phyloP scores from a whole-genome alignment of 208 protist species.

The Wallacemonas sp. region DNA sequence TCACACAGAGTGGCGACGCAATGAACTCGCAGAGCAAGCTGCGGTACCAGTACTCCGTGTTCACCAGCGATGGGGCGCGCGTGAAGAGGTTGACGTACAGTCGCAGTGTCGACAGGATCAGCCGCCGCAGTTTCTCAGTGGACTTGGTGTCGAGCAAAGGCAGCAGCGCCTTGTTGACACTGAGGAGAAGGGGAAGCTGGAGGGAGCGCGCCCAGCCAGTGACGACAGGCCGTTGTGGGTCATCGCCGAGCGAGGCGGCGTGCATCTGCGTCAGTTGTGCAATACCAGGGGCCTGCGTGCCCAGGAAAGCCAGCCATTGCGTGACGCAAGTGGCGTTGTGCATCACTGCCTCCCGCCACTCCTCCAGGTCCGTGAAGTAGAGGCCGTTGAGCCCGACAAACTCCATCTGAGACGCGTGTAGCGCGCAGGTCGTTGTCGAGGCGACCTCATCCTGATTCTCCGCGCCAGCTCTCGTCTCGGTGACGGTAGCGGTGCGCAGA shows the following conservation, averaged over 20 bases:
- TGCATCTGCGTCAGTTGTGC: conserved; percentile 74
- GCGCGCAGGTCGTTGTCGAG: conserved; percentile 5
- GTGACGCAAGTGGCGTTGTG: conserved; percentile 41
- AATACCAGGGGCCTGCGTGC: conserved; percentile 61
- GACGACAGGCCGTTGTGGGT: conserved; percentile 1
- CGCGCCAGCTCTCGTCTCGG: not conserved
- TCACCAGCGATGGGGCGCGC: conserved; percentile 47
- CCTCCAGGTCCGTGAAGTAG: conserved; percentile 54
- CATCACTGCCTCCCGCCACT: conserved; percentile 64
- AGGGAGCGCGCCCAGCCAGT: conserved; percentile 63
- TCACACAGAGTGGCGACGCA: conserved; percentile 72
- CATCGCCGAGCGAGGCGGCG: conserved; percentile 16
- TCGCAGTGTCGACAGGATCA: conserved; percentile 52
- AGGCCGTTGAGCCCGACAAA: conserved; percentile 59
- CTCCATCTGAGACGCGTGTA: conserved; percentile 35
- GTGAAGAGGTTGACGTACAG: conserved; percentile 55
- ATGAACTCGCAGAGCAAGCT: conserved; percentile 56
- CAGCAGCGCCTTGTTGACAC: conserved; percentile 24
- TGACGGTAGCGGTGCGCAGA: conserved; percentile 23
- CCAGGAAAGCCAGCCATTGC: conserved; percentile 51
- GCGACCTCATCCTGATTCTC: not conserved
- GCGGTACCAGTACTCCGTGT: conserved; percentile 44
- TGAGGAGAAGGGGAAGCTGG: conserved; percentile 68
- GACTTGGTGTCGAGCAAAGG: conserved; percentile 29
- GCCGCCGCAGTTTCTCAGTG: conserved; percentile 47